Conservation (phyloP, 78 protist species). For the Dictyostelium citrinum region DNA sequence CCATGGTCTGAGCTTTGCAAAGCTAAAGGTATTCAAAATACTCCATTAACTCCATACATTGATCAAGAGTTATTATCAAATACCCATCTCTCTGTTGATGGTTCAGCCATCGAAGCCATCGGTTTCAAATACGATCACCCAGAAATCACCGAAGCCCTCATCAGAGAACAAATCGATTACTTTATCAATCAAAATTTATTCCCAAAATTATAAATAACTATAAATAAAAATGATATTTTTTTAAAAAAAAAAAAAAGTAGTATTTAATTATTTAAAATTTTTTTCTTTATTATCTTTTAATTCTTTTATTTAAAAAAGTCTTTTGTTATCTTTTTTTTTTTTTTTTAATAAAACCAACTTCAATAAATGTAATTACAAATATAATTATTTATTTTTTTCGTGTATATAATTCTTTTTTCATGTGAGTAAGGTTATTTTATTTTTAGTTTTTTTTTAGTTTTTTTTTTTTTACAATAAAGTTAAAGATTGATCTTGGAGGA, state of each 20-base stretch:
- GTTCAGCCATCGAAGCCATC: constrained; percentile 84
- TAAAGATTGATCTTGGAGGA: constrained; percentile 63
- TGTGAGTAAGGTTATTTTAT: too few relatives aligned
- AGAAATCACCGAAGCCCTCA: constrained; percentile 52
- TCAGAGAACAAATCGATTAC: constrained; percentile 78
- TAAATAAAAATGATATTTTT: not conserved
- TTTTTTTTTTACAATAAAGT: not conserved
- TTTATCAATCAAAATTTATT: constrained; percentile 30
- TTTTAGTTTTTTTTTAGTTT: not conserved
- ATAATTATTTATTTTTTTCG: too few relatives aligned
- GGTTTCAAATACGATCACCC: constrained; percentile 92
- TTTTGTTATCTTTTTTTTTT: too few relatives aligned
- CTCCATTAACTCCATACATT: constrained; percentile 95
- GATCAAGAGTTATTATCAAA: constrained; percentile 93
- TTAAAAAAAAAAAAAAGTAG: too few relatives aligned
- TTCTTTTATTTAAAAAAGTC: too few relatives aligned
- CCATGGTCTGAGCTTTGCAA: constrained; percentile 95
- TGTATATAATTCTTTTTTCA: too few relatives aligned
- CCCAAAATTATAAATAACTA: constrained; percentile 38
- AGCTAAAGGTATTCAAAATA: constrained; percentile 70
- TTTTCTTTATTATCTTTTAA: too few relatives aligned
- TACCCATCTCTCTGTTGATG: constrained; percentile 89
- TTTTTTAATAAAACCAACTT: too few relatives aligned
- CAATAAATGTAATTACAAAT: too few relatives aligned
- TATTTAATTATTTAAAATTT: too few relatives aligned